Conservation (phyloP, 306 rosid species). For the Sesbania bispinosa region DNA sequence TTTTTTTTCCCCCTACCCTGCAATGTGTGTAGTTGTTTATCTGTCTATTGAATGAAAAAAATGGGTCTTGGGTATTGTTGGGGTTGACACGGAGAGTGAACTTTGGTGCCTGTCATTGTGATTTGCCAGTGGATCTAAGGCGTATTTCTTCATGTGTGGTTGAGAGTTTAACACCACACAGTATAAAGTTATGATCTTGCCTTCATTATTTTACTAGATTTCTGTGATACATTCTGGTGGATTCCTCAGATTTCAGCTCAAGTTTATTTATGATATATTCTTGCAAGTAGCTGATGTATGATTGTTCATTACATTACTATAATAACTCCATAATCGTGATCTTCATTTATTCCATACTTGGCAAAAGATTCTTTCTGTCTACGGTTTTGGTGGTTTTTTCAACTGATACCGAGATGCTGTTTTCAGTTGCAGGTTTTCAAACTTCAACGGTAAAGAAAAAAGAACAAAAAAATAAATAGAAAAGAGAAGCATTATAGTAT, state of each 20-base stretch:
- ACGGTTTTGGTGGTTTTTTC: slow-evolving; percentile 84
- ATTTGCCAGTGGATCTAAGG: slow-evolving; percentile 37
- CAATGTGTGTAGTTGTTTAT: slow-evolving; percentile 28
- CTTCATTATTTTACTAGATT: slow-evolving; percentile 56
- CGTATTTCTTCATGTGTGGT: slow-evolving; percentile 50
- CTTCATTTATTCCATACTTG: slow-evolving; percentile 62
- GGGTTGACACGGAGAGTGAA: slow-evolving; percentile 81
- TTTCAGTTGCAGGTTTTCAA: slow-evolving; percentile 82
- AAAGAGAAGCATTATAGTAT: neutral
- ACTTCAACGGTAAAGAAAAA: slow-evolving; percentile 48
- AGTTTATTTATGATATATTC: slow-evolving; percentile 43
- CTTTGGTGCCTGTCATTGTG: slow-evolving; percentile 54
- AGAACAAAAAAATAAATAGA: neutral
- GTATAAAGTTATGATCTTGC: slow-evolving; percentile 54
- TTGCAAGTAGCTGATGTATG: slow-evolving; percentile 64
- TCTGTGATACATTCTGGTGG: slow-evolving; percentile 63
- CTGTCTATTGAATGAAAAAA: slow-evolving; percentile 21
- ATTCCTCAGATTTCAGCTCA: slow-evolving; percentile 66
- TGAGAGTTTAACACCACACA: slow-evolving; percentile 32
- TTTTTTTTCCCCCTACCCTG: neutral
- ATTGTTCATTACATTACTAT: slow-evolving; percentile 44
- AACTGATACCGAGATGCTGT: slow-evolving; percentile 98
- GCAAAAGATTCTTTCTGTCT: slow-evolving; percentile 89
- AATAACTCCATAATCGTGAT: slow-evolving; percentile 37
- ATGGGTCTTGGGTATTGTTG: slow-evolving; percentile 63